Evolutionary conservation across 768 basidiomycete species (phyloP).

Genomic region (Xerocomellus amylosporus): DNA sequence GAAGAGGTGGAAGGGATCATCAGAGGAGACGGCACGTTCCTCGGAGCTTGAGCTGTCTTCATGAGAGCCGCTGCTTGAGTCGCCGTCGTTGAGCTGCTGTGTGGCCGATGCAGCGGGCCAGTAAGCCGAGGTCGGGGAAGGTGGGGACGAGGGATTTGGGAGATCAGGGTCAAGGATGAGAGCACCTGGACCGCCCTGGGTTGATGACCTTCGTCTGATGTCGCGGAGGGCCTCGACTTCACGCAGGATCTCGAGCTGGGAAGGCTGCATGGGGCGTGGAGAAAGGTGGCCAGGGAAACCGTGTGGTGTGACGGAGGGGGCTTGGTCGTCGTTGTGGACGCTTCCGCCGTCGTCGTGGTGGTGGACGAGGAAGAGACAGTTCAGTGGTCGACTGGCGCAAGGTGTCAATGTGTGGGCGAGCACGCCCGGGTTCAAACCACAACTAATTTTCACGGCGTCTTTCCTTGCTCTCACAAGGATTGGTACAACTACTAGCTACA

Average conservation of each 20-base stretch:
- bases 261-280: constrained; percentile 57
- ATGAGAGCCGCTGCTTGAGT: constrained; percentile 42
- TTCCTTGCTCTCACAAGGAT: background rate
- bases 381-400: constrained; percentile 1
- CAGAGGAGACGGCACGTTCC: constrained; percentile 36
- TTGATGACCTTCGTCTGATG: constrained; percentile 78
- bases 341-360: constrained; percentile 7
- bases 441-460: constrained; percentile 15
- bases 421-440: background rate
- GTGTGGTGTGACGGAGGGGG: constrained; percentile 11
- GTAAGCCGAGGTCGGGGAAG: constrained; percentile 54
- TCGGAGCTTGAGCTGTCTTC: constrained; percentile 39
- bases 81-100: constrained; percentile 42
- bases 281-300: constrained; percentile 6
- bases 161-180: constrained; percentile 91
- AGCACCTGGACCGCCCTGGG: constrained; percentile 70
- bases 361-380: background rate
- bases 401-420: background rate
- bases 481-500: constrained; percentile 12
- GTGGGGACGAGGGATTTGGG: constrained; percentile 64
- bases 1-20: constrained; percentile 90
- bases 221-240: constrained; percentile 85
- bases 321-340: constrained; percentile 6
- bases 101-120: constrained; percentile 40
- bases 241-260: constrained; percentile 80